Evolutionary conservation across 768 basidiomycete species (phyloP), one percentile per base, ranked within the genome.

Genomic region (Lepiota venenata): DNA sequence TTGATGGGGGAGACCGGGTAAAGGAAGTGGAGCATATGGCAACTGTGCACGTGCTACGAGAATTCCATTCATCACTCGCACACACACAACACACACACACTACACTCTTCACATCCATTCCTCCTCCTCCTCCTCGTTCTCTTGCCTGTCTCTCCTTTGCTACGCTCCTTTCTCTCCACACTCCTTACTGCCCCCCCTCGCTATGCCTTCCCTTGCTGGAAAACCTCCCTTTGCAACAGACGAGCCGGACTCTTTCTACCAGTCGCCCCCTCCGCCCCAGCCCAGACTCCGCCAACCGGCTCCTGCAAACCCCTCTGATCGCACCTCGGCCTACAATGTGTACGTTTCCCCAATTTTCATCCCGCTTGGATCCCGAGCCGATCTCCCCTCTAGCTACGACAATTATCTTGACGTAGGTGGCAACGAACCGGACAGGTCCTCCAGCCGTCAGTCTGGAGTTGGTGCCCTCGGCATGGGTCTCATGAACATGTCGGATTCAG

Each of bases 151-250:
- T 32, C 50, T 60, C 54, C 38, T 56, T 47, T 52, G 49, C 25
- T 43, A 53, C 52, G 42, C 32, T 46, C 52, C 52, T 47, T 58
- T 56, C 16, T 39, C 15, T 36, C 25, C 32, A 16, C 46, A 18
- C 56, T 50, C 11, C 42, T 52, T 45, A 52, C 52, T 39, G 11
- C 42, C 21, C 39, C 52, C 55, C 37, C 21, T n/a, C n/a, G 41
- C 47, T 38, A 72, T 73, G 69, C 65, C 79, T 20, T 74, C 83
- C 50, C 72, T 83, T 56, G 82, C 83, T 66, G 81, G 82, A 56
- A 76, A 73, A 68, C 84, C 84, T 11, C 84, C 84, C 22, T 87
- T 79, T 64, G 86, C 83, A 43, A 86, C 84, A 36, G 82, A 88
- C 69, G 79, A 85, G 61, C 81, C 82, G 5, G 83, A 86, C 66